phyloP scores from a whole-genome alignment of 2,329 filamentous ascomycete species.

The Trichoderma simmonsii region DNA sequence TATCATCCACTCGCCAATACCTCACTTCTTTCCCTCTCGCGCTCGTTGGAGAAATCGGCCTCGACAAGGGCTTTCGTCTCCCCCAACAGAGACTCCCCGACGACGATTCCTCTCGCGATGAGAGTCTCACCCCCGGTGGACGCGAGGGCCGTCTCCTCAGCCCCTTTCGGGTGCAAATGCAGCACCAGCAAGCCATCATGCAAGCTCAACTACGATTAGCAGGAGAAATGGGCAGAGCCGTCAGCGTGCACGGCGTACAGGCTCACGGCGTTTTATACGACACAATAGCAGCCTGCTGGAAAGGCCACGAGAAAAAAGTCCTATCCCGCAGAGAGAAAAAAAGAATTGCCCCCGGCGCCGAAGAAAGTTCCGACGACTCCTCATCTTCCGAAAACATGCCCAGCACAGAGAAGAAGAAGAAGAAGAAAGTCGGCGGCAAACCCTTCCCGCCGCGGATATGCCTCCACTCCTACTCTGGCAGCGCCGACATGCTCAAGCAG shows the following conservation, averaged over 20 bases:
- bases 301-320: conserved; percentile 63
- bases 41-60: conserved; percentile 72
- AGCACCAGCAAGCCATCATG: conserved; percentile 67
- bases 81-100: conserved; percentile 55
- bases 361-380: conserved; percentile 35
- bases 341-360: conserved; percentile 45
- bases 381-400: conserved; percentile 27
- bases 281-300: conserved; percentile 63
- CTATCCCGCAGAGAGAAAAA: conserved; percentile 58
- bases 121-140: conserved; percentile 61
- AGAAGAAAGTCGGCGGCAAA: conserved; percentile 33
- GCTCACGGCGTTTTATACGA: conserved; percentile 70
- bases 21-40: conserved; percentile 59
- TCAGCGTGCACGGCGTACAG: conserved; percentile 72
- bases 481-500: conserved; percentile 69
- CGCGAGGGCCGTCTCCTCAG: conserved; percentile 67
- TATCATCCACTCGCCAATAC: conserved; percentile 53
- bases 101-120: conserved; percentile 27
- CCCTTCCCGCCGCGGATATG: conserved; percentile 87
- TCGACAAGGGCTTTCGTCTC: conserved; percentile 75
- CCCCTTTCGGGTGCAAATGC: conserved; percentile 62
- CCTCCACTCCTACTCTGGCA: conserved; percentile 88
- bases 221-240: conserved; percentile 61
- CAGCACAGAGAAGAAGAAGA: not conserved
- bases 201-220: conserved; percentile 68